Evolutionary conservation across 352 stramenopile genomes (phyloP).

Genomic region (Globisporangium acanthophoron): DNA sequence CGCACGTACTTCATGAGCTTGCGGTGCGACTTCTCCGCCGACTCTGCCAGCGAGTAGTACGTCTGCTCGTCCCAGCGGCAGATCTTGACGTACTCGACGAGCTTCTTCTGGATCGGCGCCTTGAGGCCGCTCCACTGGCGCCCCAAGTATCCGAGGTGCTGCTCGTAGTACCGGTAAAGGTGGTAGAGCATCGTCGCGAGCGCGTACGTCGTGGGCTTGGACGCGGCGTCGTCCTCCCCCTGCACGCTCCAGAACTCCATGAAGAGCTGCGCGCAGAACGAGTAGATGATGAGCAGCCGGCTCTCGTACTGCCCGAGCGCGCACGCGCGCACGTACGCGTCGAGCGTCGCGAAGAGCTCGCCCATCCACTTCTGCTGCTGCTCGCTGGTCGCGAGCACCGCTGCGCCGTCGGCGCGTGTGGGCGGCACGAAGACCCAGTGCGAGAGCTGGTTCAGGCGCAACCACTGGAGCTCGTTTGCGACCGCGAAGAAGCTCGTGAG

Average conservation of each 20-base stretch:
- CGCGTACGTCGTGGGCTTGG: slow-evolving; percentile 29
- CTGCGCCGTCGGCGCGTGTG: slow-evolving; percentile 1
- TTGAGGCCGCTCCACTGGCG: slow-evolving; percentile 86
- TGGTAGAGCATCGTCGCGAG: slow-evolving; percentile 90
- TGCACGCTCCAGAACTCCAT: slow-evolving; percentile 56
- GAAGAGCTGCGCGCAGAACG: slow-evolving; percentile 82
- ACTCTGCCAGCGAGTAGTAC: slow-evolving; percentile 98
- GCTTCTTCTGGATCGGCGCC: slow-evolving; percentile 93
- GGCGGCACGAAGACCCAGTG: slow-evolving; percentile 53
- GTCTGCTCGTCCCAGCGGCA: slow-evolving; percentile 99
- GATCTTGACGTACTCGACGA: slow-evolving; percentile 98
- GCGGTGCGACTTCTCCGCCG: slow-evolving; percentile 96
- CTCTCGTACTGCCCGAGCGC: slow-evolving; percentile 90
- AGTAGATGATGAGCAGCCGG: slow-evolving; percentile 86
- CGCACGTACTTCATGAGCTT: slow-evolving; percentile 98
- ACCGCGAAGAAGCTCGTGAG: not conserved
- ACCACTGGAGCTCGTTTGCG: slow-evolving; percentile 43
- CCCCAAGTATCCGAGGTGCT: slow-evolving; percentile 83
- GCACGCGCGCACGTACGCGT: slow-evolving; percentile 88
- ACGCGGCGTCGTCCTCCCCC: not conserved
- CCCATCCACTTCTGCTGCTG: slow-evolving; percentile 66
- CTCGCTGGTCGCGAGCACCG: not conserved
- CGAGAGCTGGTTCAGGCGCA: slow-evolving; percentile 54
- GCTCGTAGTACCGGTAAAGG: slow-evolving; percentile 94
- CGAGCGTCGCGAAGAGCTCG: slow-evolving; percentile 85